phyloP scores from a whole-genome alignment of 768 basidiomycete genomes.

The Gautieria morchelliformis region DNA sequence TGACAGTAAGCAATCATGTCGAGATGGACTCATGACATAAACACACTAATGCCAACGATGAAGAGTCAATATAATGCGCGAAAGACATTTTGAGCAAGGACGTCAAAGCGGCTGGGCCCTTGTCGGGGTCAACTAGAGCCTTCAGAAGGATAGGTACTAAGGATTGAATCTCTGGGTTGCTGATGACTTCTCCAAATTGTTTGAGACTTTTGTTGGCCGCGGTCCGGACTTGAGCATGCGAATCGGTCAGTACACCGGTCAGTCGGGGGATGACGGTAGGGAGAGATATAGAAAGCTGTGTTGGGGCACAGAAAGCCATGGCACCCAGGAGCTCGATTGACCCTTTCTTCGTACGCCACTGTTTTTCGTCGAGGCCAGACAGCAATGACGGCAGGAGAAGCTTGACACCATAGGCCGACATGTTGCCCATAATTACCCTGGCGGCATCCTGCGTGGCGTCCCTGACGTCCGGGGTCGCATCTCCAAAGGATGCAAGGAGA shows the following conservation, averaged over 20 bases:
- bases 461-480: constrained; percentile 76
- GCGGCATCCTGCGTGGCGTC: constrained; percentile 91
- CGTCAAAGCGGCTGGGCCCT: constrained; percentile 78
- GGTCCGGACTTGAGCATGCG: constrained; percentile 88
- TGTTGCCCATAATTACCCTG: constrained; percentile 87
- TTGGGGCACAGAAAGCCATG: constrained; percentile 98
- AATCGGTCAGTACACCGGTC: constrained; percentile 91
- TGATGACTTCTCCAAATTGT: constrained; percentile 97
- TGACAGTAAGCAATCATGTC: constrained; percentile 4
- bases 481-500: constrained; percentile 79
- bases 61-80: constrained; percentile 96
- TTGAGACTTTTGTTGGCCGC: constrained; percentile 95
- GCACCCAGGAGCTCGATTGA: constrained; percentile 94
- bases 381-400: constrained; percentile 85
- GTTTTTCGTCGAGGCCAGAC: constrained; percentile 90
- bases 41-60: constrained; percentile 83
- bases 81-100: constrained; percentile 89
- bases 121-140: constrained; percentile 90
- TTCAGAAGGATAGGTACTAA: constrained; percentile 85
- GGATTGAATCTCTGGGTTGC: constrained; percentile 91
- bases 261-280: constrained; percentile 96
- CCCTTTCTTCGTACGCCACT: constrained; percentile 96
- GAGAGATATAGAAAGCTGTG: constrained; percentile 87
- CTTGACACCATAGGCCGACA: constrained; percentile 94
- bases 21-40: not conserved